Evolutionary conservation across 2,329 filamentous ascomycete species (phyloP).

Genomic region (Metarhizium guizhouense): DNA sequence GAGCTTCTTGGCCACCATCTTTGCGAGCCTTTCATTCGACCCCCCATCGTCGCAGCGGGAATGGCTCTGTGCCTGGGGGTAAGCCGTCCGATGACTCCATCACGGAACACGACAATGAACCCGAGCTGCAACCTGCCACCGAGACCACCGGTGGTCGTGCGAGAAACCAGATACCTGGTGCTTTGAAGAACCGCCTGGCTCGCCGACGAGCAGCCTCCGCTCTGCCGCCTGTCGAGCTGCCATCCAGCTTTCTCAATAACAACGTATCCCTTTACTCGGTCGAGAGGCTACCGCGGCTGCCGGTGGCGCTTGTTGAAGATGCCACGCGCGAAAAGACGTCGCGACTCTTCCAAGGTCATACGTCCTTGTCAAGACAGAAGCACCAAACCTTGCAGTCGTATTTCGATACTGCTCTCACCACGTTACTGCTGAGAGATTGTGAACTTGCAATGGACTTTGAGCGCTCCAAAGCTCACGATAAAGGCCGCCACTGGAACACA

Average conservation of each 20-base stretch:
- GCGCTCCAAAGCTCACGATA: slow-evolving; percentile 3
- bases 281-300: slow-evolving; percentile 19
- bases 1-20: slow-evolving; percentile 13
- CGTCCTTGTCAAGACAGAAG: slow-evolving; percentile 13
- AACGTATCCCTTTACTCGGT: slow-evolving; percentile 32
- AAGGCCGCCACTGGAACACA: slow-evolving; percentile 6
- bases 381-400: slow-evolving; percentile 21
- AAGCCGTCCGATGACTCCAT: slow-evolving; percentile 19
- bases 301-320: slow-evolving; percentile 22
- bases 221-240: slow-evolving; percentile 45
- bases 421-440: slow-evolving; percentile 10
- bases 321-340: slow-evolving; percentile 21
- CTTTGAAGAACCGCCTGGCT: slow-evolving; percentile 21
- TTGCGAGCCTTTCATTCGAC: slow-evolving; percentile 15
- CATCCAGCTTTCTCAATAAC: slow-evolving; percentile 45
- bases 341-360: slow-evolving; percentile 17
- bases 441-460: slow-evolving; percentile 12
- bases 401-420: slow-evolving; percentile 20
- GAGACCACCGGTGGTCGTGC: slow-evolving; percentile 19
- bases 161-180: slow-evolving; percentile 14
- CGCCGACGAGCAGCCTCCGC: slow-evolving; percentile 26
- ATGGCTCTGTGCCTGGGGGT: slow-evolving; percentile 13
- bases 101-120: slow-evolving; percentile 17
- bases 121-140: slow-evolving; percentile 17
- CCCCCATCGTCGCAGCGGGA: slow-evolving; percentile 9